phyloP scores from a whole-genome alignment of 345 rosid species.

The Camelina sativa region DNA sequence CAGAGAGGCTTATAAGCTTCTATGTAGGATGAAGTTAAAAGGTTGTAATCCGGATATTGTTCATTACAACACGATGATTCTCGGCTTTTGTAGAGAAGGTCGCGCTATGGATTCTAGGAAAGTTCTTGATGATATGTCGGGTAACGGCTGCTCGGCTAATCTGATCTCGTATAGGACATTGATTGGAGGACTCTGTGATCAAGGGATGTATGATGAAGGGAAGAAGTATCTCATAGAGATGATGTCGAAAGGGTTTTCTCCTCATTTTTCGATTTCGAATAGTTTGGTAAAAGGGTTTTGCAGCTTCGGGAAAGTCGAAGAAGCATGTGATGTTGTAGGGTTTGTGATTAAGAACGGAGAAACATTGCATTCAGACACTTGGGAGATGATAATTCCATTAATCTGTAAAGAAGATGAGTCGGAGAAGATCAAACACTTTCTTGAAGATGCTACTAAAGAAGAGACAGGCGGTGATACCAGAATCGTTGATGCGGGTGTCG shows the following conservation, averaged over 20 bases:
- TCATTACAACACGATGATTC: slow-evolving; percentile 77
- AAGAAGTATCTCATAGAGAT: slow-evolving; percentile 59
- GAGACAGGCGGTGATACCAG: slow-evolving; percentile 65
- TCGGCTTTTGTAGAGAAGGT: slow-evolving; percentile 79
- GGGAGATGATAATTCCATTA: slow-evolving; percentile 57
- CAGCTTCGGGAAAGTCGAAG: slow-evolving; percentile 65
- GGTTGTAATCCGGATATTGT: slow-evolving; percentile 90
- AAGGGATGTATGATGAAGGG: slow-evolving; percentile 75
- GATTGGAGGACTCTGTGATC: slow-evolving; percentile 81
- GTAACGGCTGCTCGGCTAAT: slow-evolving; percentile 73
- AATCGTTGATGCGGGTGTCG: slow-evolving; percentile 66
- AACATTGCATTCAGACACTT: slow-evolving; percentile 61
- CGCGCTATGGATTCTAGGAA: slow-evolving; percentile 78
- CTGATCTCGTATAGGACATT: slow-evolving; percentile 78
- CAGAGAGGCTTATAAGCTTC: slow-evolving; percentile 84
- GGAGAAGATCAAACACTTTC: slow-evolving; percentile 37
- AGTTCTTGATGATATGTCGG: slow-evolving; percentile 77
- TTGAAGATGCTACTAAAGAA: slow-evolving; percentile 56
- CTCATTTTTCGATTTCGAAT: slow-evolving; percentile 71
- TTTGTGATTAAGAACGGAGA: slow-evolving; percentile 61
- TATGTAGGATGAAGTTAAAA: slow-evolving; percentile 87
- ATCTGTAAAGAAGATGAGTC: slow-evolving; percentile 57
- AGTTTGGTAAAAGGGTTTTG: slow-evolving; percentile 69
- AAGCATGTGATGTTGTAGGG: slow-evolving; percentile 65
- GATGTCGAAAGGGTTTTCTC: slow-evolving; percentile 71